Base-by-base conservation (phyloP, 2,329 filamentous ascomycete species). In the Colletotrichum tamarilloi region DNA sequence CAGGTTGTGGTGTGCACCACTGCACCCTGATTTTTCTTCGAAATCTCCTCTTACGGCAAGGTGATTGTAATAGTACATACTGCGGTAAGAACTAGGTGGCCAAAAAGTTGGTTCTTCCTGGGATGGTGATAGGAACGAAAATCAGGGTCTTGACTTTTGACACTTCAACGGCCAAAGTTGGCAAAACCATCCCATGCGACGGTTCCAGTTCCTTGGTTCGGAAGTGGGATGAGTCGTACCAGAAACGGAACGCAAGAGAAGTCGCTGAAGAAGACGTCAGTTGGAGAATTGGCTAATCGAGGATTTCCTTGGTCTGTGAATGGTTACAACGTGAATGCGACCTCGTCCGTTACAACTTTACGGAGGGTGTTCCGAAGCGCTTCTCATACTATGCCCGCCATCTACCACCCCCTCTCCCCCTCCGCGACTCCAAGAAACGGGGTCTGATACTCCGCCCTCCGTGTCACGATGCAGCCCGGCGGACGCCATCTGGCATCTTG, bases 121-220 rank as follows among this genome's bases (percentile, higher is more conserved):
- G 69, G 65, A 63, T 72, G 58, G 42, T 28, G 16, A 38, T 19
- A 32, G 65, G 16, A 30, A 6, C 16, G 42, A 26, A 62, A 38
- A 26, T 52, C 68, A 62, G 66, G 52, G 69, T 68, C 59, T 65
- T 22, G 58, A n/a, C 24, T 22, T 16, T 24, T 22, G 30, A 55
- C 35, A 49, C 12, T 30, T 19, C 19, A n/a, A 11, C 2, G 19
- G 42, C 19, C 8, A 19, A 49, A n/a, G 42, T 49, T n/a, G 42
- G 42, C 42, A 49, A 49, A 16, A 52, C 35, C 59, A 14, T n/a
- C 11, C 2, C 30, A 22, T 62, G 57, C 49, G 68, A 68, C 57
- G 57, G 63, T 68, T 72, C 56, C 64, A 67, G 63, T 72, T 62
- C 52, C 68, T 62, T 35, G 38, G 64, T 62, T 14, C 49, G 32